Base-by-base conservation (phyloP, 1,139 yeast genomes). In the Scheffersomyces insectosa region DNA sequence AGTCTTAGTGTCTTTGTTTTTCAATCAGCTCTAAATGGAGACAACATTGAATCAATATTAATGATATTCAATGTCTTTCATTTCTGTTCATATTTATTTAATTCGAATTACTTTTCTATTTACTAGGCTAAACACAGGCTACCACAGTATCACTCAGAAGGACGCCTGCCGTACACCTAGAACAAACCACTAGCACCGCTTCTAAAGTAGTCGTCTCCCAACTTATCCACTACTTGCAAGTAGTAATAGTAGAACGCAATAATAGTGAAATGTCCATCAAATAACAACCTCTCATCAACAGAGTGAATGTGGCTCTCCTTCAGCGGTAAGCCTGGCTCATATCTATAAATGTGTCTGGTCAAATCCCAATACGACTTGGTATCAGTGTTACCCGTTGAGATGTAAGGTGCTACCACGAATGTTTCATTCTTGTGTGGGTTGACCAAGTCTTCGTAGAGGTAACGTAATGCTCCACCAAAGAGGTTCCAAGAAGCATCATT, bases 391-490 rank as follows among this genome's bases (percentile, higher is more conserved):
- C 70, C 73, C 11, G 63, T 56, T 13, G 59, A 51, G 23, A 66
- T 49, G 23, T 14, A 55, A 63, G 25, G 74, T 4, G 75, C 61
- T 25, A 70, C 59, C 4, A 68, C 54, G 40, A 56, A 64, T 2
- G 59, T 47, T 2, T 61, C 64, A 31, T 59, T 55, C 7, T 49
- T 43, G 1, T 59, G 63, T 2, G 72, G 70, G 44, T 55, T 60
- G 8, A 70, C 52, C 42, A 74, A 59, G 28, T 80, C 77, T 51
- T 79, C 84, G 54, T 71, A 83, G 37, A 82, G 66, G 51, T 79
- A 77, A 35, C 82, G 70, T 42, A 82, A 72, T 2, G 85, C 68
- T 3, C 88, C 86, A 1, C 80, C 77, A 42, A 80, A 72, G 1
- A 69, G 48, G 36, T 74, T 67, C 85, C 86, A 83, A n/a, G 70